Conservation (phyloP, 139 green algal genomes). For the Klebsormidium nitens region DNA sequence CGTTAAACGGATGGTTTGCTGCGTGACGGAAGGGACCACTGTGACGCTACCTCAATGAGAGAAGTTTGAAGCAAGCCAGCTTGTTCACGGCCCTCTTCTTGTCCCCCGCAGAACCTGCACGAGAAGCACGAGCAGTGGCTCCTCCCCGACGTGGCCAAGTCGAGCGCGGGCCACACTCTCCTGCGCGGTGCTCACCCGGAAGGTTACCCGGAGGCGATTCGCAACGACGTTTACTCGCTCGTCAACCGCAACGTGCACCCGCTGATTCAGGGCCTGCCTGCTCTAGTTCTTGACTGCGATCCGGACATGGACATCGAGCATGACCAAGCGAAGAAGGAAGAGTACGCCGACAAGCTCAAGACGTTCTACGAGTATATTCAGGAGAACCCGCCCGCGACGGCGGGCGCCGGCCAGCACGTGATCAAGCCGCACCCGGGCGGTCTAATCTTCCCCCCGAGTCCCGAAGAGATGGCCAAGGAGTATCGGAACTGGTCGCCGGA, state of each 20-base stretch:
- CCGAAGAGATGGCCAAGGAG: no score
- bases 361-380: no score
- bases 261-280: slow-evolving; percentile 46
- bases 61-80: no score
- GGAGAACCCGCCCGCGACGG: no score
- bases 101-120: slow-evolving; percentile 67
- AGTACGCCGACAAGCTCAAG: slow-evolving; percentile 42
- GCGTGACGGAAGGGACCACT: no score
- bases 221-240: slow-evolving; percentile 17
- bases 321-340: slow-evolving; percentile 50
- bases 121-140: slow-evolving; percentile 89
- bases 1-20: no score
- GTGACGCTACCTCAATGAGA: no score
- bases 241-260: slow-evolving; percentile 19
- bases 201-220: slow-evolving; percentile 28
- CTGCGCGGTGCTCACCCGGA: slow-evolving; percentile 1
- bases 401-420: no score
- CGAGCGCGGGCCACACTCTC: neutral
- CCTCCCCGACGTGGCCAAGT: slow-evolving; percentile 35
- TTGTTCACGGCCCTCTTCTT: no score
- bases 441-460: no score
- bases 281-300: slow-evolving; percentile 69
- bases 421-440: no score
- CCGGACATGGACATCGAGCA: slow-evolving; percentile 54
- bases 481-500: no score